Evolutionary conservation across 2,329 filamentous ascomycete genomes (phyloP), one percentile per base, ranked within the genome.

Genomic region (Beauveria sp.): DNA sequence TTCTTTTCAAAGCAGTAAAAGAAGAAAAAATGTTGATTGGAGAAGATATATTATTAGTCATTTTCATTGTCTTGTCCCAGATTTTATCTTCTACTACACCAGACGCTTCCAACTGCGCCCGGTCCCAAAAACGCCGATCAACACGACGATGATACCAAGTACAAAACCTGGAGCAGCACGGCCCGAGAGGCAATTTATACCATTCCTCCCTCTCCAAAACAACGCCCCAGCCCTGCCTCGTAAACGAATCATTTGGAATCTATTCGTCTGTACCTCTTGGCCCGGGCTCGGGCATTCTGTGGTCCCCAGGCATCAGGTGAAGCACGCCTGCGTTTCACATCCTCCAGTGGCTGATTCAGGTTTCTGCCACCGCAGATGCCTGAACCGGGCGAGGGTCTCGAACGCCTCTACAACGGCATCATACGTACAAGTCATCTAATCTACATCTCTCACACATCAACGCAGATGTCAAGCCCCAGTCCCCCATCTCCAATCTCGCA

Each of bases 241-340:
- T 38, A 38, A 8, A 43, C 6, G 42, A n/a, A 43, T n/a, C 42
- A 18, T 43, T 43, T n/a, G 10, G 14, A 38, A 38, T 38, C 34
- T 38, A 38, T 55, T 55, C 40, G 18, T 55, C 40, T 9, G 52
- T 55, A 55, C 52, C 40, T 55, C 26, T 26, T 5, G 6, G 18
- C 38, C 10, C 46, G 18, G 34, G 9, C 26, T 18, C 28, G 4
- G 42, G 14, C n/a, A 26, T 28, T 38, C 5, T 38, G 34, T 38
- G 34, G 34, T 38, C 34, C 12, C 34, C 5, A 38, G 34, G 34
- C 20, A 52, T 49, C 54, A 58, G 52, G 43, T 65, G 65, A 66
- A 65, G 64, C 65, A 65, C 64, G 64, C 64, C 65, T 60, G 60
- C 60, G 65, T 66, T 65, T 66, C 65, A 65, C 38, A 45, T 38